Conservation (phyloP, 73 alveolate genomes). For the Paramecium bursaria region DNA sequence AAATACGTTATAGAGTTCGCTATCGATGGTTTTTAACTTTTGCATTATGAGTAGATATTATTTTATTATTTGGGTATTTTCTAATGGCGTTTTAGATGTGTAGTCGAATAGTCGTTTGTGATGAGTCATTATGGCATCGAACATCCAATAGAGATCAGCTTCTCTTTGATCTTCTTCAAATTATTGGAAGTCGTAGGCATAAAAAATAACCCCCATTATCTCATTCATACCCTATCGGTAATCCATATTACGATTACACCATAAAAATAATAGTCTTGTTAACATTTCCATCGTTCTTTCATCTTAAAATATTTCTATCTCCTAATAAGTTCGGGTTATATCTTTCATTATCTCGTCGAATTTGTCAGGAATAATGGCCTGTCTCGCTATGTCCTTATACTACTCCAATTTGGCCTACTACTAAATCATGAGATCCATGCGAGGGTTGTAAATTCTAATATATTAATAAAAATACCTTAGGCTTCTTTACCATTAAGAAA, state of each 20-base stretch:
- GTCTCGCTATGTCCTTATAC: not conserved
- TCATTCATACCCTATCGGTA: constrained; percentile 60
- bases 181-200: not conserved
- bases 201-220: constrained; percentile 29
- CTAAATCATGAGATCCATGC: not conserved
- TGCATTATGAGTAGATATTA: not conserved
- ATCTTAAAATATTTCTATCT: constrained; percentile 4
- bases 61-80: constrained; percentile 30
- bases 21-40: not conserved
- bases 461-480: constrained; percentile 9
- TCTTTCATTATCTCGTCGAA: constrained; percentile 53
- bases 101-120: constrained; percentile 31
- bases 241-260: constrained; percentile 32
- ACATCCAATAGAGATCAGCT: constrained; percentile 42
- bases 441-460: constrained; percentile 22
- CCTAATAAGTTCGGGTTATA: constrained; percentile 48
- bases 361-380: constrained; percentile 10
- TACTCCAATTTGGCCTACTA: constrained; percentile 2
- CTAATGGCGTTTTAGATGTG: not conserved
- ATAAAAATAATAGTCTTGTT: constrained; percentile 13
- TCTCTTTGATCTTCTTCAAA: not conserved
- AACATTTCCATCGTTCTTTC: not conserved
- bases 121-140: constrained; percentile 33
- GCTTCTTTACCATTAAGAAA: constrained; percentile 11
- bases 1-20: not conserved